phyloP scores from a whole-genome alignment of 768 basidiomycete genomes.

The Mycena filopes region DNA sequence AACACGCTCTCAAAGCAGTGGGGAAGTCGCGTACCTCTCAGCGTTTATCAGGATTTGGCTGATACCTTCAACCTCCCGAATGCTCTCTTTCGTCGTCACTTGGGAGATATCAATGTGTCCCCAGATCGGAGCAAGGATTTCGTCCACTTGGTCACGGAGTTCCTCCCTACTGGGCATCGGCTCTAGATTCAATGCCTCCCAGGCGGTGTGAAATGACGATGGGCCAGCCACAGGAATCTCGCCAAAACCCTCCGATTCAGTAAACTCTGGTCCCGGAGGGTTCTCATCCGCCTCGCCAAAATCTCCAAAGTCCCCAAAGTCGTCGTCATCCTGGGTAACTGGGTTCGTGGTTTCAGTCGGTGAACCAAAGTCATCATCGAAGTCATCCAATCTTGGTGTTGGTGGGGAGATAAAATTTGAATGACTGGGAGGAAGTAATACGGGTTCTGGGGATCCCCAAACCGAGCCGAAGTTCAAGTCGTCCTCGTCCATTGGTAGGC shows the following conservation, averaged over 20 bases:
- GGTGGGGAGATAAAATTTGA: slow-evolving; percentile 36
- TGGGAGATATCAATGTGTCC: slow-evolving; percentile 58
- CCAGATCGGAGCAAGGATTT: slow-evolving; percentile 77
- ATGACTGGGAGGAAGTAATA: slow-evolving; percentile 42
- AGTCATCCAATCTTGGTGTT: slow-evolving; percentile 58
- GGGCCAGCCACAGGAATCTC: slow-evolving; percentile 54
- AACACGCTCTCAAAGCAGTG: slow-evolving; percentile 14
- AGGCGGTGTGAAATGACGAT: slow-evolving; percentile 53
- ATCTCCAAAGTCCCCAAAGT: slow-evolving; percentile 90
- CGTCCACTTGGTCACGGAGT: slow-evolving; percentile 71
- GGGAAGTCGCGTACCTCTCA: slow-evolving; percentile 66
- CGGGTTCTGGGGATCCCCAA: slow-evolving; percentile 66
- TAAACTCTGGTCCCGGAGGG: slow-evolving; percentile 46
- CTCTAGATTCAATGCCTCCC: slow-evolving; percentile 73
- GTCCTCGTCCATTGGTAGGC: slow-evolving; percentile 68
- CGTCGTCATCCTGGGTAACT: slow-evolving; percentile 69
- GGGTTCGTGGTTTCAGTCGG: slow-evolving; percentile 54
- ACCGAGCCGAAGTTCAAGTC: slow-evolving; percentile 76
- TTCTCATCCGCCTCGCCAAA: slow-evolving; percentile 73
- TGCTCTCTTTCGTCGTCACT: slow-evolving; percentile 73
- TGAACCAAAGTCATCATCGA: slow-evolving; percentile 71
- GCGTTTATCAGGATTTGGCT: slow-evolving; percentile 80
- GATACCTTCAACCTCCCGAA: slow-evolving; percentile 84
- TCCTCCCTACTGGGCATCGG: slow-evolving; percentile 69
- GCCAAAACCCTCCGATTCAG: slow-evolving; percentile 48